Conservation (phyloP, 208 protist species). For the Leishmania gerbilli region DNA sequence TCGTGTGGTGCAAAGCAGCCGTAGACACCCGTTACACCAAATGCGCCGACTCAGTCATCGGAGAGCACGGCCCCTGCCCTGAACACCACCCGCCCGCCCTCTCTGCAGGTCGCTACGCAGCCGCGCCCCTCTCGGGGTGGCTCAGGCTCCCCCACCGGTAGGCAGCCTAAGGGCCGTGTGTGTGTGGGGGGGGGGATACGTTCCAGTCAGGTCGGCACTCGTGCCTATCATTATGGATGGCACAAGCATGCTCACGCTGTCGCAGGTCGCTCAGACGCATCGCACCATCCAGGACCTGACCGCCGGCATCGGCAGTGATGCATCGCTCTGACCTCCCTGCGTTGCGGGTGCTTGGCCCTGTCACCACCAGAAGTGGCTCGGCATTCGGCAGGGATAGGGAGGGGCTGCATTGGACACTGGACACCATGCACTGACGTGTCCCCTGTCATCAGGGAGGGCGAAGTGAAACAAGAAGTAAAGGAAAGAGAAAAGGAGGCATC, state of each 20-base stretch:
- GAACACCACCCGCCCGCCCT: not conserved
- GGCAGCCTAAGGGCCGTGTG: not conserved
- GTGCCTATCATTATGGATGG: not conserved
- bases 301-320: too few relatives aligned
- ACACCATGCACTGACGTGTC: slow-evolving; percentile 43
- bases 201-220: not conserved
- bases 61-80: not conserved
- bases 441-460: slow-evolving; percentile 40
- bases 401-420: slow-evolving; percentile 1
- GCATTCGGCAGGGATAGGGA: too few relatives aligned
- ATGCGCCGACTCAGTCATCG: too few relatives aligned
- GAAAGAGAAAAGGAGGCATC: slow-evolving; percentile 45
- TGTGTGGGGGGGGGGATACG: not conserved
- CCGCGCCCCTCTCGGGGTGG: not conserved
- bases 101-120: not conserved
- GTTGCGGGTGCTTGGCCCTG: too few relatives aligned
- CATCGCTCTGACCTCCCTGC: too few relatives aligned
- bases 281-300: not conserved
- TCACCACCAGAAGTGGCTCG: too few relatives aligned
- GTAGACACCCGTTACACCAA: too few relatives aligned
- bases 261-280: not conserved
- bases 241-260: not conserved
- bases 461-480: too few relatives aligned
- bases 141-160: not conserved
- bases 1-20: too few relatives aligned